Evolutionary conservation across 805 yeast species (phyloP).

Genomic region (Candida dajiaensis): DNA sequence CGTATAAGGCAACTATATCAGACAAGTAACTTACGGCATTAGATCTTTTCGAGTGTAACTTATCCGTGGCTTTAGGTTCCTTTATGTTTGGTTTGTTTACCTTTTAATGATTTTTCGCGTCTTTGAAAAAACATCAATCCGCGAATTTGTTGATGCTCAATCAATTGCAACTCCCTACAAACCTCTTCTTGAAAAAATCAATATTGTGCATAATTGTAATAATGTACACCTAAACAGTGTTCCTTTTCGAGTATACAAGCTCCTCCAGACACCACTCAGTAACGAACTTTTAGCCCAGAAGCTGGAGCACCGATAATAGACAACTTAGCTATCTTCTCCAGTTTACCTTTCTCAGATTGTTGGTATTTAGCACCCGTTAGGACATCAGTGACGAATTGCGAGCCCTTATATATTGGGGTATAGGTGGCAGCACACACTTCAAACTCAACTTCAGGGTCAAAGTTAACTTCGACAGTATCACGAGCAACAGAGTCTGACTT

Average conservation of each 20-base stretch:
- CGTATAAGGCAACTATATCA: neutral
- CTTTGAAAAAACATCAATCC: neutral
- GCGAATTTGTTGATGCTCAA: neutral
- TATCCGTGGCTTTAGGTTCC: too few species aligned
- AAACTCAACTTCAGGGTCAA: constrained; percentile 87
- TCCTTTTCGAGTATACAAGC: neutral
- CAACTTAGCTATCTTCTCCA: constrained; percentile 70
- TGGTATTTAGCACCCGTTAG: constrained; percentile 88
- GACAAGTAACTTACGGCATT: constrained; percentile 6
- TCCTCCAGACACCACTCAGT: constrained; percentile 5
- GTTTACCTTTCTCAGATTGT: constrained; percentile 65
- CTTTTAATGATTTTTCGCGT: neutral
- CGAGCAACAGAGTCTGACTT: constrained; percentile 75
- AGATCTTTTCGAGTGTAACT: neutral
- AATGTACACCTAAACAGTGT: neutral
- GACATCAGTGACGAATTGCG: constrained; percentile 66
- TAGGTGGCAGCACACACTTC: constrained; percentile 82
- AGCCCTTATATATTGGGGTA: constrained; percentile 83
- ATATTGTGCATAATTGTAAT: neutral
- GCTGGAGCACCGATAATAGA: constrained; percentile 88
- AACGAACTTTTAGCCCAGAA: constrained; percentile 66
- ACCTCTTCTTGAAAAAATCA: too few species aligned
- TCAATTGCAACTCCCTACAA: neutral
- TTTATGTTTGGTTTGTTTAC: neutral
- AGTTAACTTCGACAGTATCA: constrained; percentile 87